These are phyloP conservation scores for Lecanoromycetidae sp. DNA, from an alignment of 2,329 filamentous ascomycete genomes.

Conservation along the genomic window DNA sequence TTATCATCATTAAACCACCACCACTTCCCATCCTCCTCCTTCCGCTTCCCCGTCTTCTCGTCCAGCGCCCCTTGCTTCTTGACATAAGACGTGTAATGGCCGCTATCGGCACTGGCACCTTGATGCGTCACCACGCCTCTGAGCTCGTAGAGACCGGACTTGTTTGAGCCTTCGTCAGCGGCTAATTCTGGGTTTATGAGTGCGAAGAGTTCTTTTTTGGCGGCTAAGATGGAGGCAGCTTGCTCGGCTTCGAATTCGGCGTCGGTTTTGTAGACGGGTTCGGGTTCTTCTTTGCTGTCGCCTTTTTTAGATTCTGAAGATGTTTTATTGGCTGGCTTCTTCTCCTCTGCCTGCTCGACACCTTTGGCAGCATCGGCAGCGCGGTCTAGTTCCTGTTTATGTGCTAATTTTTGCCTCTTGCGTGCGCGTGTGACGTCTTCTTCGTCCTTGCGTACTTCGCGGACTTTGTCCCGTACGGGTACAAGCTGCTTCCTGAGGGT, in stretches of 20 bases:
- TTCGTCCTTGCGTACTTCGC: constrained; percentile 89
- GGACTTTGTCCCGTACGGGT: constrained; percentile 90
- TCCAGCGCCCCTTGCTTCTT: constrained; percentile 74
- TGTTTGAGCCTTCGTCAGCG: constrained; percentile 72
- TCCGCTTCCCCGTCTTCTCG: constrained; percentile 61
- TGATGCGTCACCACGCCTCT: constrained; percentile 92
- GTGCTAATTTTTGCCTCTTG: constrained; percentile 73
- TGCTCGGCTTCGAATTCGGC: constrained; percentile 83
- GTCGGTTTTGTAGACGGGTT: constrained; percentile 72
- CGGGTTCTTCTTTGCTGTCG: constrained; percentile 59
- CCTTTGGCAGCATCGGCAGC: constrained; percentile 33
- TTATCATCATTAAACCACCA: constrained; percentile 99
- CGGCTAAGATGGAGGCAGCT: constrained; percentile 57
- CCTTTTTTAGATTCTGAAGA: constrained; percentile 41
- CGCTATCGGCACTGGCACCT: constrained; percentile 89
- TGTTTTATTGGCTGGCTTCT: constrained; percentile 41
- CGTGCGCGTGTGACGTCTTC: constrained; percentile 81
- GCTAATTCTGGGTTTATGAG: constrained; percentile 64
- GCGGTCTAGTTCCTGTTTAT: constrained; percentile 43
- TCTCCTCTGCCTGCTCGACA: constrained; percentile 38
- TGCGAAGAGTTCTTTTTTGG: constrained; percentile 77
- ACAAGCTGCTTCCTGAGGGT: constrained; percentile 70
- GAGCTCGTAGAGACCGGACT: constrained; percentile 89
- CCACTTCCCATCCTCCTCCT: constrained; percentile 85
- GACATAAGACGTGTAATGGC: constrained; percentile 95